Base-by-base conservation (phyloP, 177 flowering plant species). In the Vitis hybrid region DNA sequence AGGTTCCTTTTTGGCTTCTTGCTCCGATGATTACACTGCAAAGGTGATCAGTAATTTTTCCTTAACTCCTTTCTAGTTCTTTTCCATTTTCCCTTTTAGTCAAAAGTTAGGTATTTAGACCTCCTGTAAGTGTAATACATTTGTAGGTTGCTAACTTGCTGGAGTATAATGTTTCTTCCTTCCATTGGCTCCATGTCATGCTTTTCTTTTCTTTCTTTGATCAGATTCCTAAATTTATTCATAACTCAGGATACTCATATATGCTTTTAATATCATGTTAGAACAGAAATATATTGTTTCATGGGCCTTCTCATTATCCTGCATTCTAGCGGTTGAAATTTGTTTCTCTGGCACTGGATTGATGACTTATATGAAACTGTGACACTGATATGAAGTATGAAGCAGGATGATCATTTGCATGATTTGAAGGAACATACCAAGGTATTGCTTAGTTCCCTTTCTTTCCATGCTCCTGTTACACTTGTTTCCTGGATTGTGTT, bases 1-100 rank as follows among this genome's bases (percentile, higher is more conserved):
- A 4, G 99, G 97, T 52, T 77, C 90, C 14, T 73, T 90, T 62
- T 80, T 95, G 81, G 99, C 99, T 60, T 95, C 99, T 26, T 93
- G 99, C 81, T 95, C 99, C 12, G 98, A 93, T 83, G 99, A 95
- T 80, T 75, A 76, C 62, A 93, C 97, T 67, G 99, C 96, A 56
- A 95, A 93, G 99, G 99, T 93, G 67, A 72, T 67, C 48, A 1
- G 0, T 39, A 39, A 39, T 56, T 39, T 5, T 21, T 8, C 62
- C 19, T 48, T 21, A 3, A 13, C 51, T 51, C 56, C 57, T 72
- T 7, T 4, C 59, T 57, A 39, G 19, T 56, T 45, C 10, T 19
- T 51, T n/a, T 33, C 2, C 2, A 3, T 49, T 8, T 45, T 49
- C 52, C 45, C 29, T 62, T 56, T 66, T 39, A 39, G 48, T 5